These are phyloP conservation scores for Castanea crenata DNA, from an alignment of 306 rosid species.

Conservation along the genomic window DNA sequence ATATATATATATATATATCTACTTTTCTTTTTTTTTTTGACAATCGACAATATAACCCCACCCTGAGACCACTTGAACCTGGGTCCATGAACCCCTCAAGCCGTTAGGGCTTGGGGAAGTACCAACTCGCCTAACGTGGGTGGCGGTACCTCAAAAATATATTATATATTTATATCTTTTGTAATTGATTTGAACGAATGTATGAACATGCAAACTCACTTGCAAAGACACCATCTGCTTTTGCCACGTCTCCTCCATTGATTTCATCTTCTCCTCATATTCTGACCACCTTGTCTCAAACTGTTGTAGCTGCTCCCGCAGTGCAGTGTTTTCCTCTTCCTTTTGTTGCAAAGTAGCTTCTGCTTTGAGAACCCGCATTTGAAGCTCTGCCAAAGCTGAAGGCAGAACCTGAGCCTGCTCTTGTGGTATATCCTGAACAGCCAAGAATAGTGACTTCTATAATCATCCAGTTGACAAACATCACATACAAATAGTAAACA, in stretches of 20 bases:
- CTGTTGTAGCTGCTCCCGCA: conserved; percentile 72
- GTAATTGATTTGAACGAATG: conserved; percentile 3
- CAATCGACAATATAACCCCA: too few species aligned
- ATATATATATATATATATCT: too few species aligned
- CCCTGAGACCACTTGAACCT: too few species aligned
- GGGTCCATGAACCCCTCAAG: too few species aligned
- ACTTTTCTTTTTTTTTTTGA: too few species aligned
- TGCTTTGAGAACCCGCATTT: conserved; percentile 63
- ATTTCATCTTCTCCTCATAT: conserved; percentile 87
- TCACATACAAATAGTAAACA: background rate
- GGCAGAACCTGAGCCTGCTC: conserved; percentile 46
- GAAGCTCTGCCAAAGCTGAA: conserved; percentile 63
- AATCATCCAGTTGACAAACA: background rate
- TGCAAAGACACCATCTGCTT: conserved; percentile 94
- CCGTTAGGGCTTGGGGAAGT: too few species aligned
- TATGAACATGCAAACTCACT: conserved; percentile 53
- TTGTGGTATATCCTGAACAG: conserved; percentile 37
- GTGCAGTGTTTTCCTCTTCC: conserved; percentile 79
- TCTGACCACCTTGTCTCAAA: conserved; percentile 81
- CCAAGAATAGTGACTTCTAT: conserved; percentile 3
- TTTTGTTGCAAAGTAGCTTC: conserved; percentile 77
- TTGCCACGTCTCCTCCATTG: conserved; percentile 96
- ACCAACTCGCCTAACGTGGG: too few species aligned
- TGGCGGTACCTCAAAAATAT: background rate
- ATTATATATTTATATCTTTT: background rate